These are phyloP conservation scores for Cystobasidium slooffiae DNA, from an alignment of 1,284 basidiomycete species.

Conservation along the genomic window DNA sequence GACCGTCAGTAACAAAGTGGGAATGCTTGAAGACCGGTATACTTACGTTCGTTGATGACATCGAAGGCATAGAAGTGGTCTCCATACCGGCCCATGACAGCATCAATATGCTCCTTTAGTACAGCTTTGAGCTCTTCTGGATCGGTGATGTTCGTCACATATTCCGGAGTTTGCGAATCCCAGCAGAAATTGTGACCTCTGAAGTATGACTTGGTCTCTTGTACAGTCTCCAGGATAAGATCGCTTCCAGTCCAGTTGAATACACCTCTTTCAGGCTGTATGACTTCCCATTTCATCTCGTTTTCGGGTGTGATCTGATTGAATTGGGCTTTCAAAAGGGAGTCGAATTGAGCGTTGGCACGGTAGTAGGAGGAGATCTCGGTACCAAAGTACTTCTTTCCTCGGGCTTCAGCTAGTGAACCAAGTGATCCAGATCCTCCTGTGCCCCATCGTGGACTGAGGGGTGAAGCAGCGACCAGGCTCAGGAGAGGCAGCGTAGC, in stretches of 20 bases:
- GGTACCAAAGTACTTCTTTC: conserved; percentile 52
- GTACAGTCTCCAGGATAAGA: conserved; percentile 51
- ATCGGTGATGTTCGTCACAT: conserved; percentile 54
- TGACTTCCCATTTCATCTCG: conserved; percentile 3
- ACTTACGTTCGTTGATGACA: conserved; percentile 54
- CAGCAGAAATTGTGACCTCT: conserved; percentile 54
- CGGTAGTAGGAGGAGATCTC: conserved; percentile 51
- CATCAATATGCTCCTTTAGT: conserved; percentile 52
- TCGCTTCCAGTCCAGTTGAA: conserved; percentile 54
- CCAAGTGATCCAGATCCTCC: conserved; percentile 1
- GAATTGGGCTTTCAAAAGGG: conserved; percentile 51
- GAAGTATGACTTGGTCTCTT: conserved; percentile 51
- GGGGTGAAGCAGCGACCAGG: not conserved
- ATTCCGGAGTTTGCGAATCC: conserved; percentile 52
- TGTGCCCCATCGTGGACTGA: not conserved
- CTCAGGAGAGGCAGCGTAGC: not conserved
- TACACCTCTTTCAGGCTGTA: conserved; percentile 49
- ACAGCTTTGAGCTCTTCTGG: conserved; percentile 50
- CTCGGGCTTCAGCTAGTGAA: not conserved
- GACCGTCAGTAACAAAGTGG: conserved; percentile 19
- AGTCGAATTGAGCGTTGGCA: conserved; percentile 46
- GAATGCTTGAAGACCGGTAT: conserved; percentile 28
- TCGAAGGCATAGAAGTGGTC: conserved; percentile 53
- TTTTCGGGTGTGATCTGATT: conserved; percentile 49
- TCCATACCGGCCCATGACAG: conserved; percentile 53